Conservation (phyloP, 768 basidiomycete genomes). For the Xanthoconium stramineum region DNA sequence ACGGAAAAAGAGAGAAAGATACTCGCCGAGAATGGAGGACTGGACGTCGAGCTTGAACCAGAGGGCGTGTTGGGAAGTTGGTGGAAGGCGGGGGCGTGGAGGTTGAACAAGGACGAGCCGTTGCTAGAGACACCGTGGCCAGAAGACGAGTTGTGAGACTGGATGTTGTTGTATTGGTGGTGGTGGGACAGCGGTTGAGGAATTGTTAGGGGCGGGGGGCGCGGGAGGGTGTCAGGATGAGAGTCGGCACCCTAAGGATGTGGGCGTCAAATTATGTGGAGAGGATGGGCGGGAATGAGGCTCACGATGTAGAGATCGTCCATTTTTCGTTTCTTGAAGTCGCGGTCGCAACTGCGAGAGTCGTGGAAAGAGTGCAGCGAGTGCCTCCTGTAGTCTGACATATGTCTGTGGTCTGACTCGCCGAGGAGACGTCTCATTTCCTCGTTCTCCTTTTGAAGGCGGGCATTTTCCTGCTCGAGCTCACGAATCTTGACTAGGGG, state of each 20-base stretch:
- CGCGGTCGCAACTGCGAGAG: conserved; percentile 48
- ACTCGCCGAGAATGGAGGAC: conserved; percentile 88
- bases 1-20: conserved; percentile 41
- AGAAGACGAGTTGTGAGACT: conserved; percentile 40
- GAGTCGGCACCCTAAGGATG: conserved; percentile 44
- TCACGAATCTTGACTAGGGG: conserved; percentile 75
- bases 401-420: conserved; percentile 39
- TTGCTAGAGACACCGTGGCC: conserved; percentile 36
- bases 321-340: conserved; percentile 62
- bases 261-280: neutral
- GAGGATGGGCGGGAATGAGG: neutral
- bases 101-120: conserved; percentile 46
- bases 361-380: conserved; percentile 49
- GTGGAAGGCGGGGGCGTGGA: conserved; percentile 56
- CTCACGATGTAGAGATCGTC: conserved; percentile 56
- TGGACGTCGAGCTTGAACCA: conserved; percentile 69
- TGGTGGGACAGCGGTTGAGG: conserved; percentile 49
- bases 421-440: conserved; percentile 66
- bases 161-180: conserved; percentile 47
- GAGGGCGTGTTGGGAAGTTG: conserved; percentile 68
- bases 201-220: conserved; percentile 60
- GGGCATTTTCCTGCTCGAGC: conserved; percentile 75
- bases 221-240: conserved; percentile 32
- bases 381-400: conserved; percentile 47
- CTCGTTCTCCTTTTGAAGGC: conserved; percentile 70